Conservation (phyloP, 768 basidiomycete species). For the Trametes coccinea region DNA sequence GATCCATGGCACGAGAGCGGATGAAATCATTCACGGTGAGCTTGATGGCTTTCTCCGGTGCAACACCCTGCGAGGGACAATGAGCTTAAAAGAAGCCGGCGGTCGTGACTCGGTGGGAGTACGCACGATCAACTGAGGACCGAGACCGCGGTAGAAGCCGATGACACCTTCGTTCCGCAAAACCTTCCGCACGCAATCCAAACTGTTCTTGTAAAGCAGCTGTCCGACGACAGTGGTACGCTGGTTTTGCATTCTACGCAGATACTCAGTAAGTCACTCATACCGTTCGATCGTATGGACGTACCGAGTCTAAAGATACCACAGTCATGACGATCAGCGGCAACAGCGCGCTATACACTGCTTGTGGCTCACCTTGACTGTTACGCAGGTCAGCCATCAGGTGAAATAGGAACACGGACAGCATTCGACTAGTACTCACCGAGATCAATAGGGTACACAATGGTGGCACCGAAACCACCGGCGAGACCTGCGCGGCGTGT, state of each 20-base stretch:
- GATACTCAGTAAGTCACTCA: neutral
- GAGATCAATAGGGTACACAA: slow-evolving; percentile 95
- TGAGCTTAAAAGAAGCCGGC: neutral
- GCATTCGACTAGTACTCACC: slow-evolving; percentile 49
- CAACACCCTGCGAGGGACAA: slow-evolving; percentile 66
- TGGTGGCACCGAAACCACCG: slow-evolving; percentile 94
- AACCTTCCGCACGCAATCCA: slow-evolving; percentile 93
- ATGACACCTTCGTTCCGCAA: slow-evolving; percentile 90
- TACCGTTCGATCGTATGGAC: neutral
- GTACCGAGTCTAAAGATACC: slow-evolving; percentile 55
- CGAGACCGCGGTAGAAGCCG: slow-evolving; percentile 97
- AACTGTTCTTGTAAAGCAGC: slow-evolving; percentile 92
- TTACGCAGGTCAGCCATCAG: slow-evolving; percentile 8
- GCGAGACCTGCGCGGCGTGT: slow-evolving; percentile 61
- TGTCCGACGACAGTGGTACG: slow-evolving; percentile 96
- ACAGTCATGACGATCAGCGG: neutral
- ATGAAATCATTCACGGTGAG: slow-evolving; percentile 94
- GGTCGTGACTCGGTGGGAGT: slow-evolving; percentile 4
- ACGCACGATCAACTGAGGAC: slow-evolving; percentile 87
- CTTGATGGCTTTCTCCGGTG: slow-evolving; percentile 98
- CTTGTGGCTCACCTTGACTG: slow-evolving; percentile 67
- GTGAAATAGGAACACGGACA: slow-evolving; percentile 8
- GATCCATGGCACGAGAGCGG: slow-evolving; percentile 81
- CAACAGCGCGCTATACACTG: neutral
- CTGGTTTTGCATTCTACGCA: slow-evolving; percentile 91